Percentiles rank a stretch among this genome's conserved stretches.
Evolutionary conservation across 2,329 filamentous ascomycete species (phyloP).

Genomic region (Aureobasidium sp.): DNA sequence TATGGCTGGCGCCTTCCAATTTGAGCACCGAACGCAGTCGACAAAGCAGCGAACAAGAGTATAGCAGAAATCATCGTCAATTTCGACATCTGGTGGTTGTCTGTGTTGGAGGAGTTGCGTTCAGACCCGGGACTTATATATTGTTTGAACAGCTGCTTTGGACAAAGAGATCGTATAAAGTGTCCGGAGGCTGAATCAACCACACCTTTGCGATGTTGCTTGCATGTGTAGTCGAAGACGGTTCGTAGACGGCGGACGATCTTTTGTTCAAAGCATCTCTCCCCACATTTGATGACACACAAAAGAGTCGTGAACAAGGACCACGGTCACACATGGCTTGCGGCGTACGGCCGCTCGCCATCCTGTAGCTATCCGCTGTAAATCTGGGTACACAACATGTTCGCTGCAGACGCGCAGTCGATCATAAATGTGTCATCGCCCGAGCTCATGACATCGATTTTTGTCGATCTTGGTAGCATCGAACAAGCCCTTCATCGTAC

Average conservation of each 20-base stretch:
- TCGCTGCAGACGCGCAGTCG: neutral
- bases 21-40: neutral
- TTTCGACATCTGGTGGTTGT: neutral
- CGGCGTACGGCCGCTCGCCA: neutral
- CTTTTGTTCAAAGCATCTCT: neutral
- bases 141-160: neutral
- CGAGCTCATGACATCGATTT: neutral
- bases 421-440: neutral
- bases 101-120: neutral
- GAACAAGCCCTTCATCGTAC: slow-evolving; percentile 18
- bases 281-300: neutral
- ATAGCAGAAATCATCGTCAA: neutral
- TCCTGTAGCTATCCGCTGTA: neutral
- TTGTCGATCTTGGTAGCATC: neutral
- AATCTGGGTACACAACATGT: neutral
- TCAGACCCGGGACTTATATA: neutral
- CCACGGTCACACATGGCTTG: neutral
- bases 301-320: neutral
- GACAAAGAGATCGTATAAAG: neutral
- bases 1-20: neutral
- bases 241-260: neutral
- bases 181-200: neutral
- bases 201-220: neutral
- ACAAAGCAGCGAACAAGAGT: neutral
- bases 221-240: neutral